These are phyloP conservation scores for Syncephalis plumigaleata DNA, from an alignment of 371 early-diverging fungal species.

Conservation along the genomic window DNA sequence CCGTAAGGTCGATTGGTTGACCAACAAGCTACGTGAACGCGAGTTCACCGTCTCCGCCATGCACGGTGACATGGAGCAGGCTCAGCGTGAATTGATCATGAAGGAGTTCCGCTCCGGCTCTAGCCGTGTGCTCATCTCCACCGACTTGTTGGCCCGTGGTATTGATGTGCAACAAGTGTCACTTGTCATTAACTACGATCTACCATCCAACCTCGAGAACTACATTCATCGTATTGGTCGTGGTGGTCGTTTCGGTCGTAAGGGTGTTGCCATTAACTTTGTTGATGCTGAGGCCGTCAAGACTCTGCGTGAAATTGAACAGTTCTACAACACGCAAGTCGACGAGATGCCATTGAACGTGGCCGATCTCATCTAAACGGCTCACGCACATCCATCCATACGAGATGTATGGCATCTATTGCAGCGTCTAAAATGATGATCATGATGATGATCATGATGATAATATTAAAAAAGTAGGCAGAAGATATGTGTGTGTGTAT, in stretches of 20 bases:
- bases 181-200: constrained; percentile 96
- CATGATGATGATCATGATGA: too few species aligned
- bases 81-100: constrained; percentile 94
- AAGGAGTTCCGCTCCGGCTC: constrained; percentile 91
- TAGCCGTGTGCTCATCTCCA: constrained; percentile 93
- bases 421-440: too few species aligned
- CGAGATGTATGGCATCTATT: too few species aligned
- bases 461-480: too few species aligned
- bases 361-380: constrained; percentile 51
- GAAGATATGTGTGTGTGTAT: too few species aligned
- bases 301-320: constrained; percentile 79
- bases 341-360: constrained; percentile 89
- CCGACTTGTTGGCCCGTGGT: constrained; percentile 97
- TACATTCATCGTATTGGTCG: constrained; percentile 99
- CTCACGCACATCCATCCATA: too few species aligned
- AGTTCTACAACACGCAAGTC: constrained; percentile 96
- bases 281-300: constrained; percentile 86
- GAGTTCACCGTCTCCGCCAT: constrained; percentile 92
- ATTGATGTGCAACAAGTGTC: constrained; percentile 99
- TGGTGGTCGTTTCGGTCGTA: constrained; percentile 99
- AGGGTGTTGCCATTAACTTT: constrained; percentile 99
- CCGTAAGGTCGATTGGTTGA: constrained; percentile 83
- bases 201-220: constrained; percentile 90
- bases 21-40: constrained; percentile 60
- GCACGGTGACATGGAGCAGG: constrained; percentile 93